Conservation (phyloP, 768 basidiomycete genomes). For the Lentinula sp. region DNA sequence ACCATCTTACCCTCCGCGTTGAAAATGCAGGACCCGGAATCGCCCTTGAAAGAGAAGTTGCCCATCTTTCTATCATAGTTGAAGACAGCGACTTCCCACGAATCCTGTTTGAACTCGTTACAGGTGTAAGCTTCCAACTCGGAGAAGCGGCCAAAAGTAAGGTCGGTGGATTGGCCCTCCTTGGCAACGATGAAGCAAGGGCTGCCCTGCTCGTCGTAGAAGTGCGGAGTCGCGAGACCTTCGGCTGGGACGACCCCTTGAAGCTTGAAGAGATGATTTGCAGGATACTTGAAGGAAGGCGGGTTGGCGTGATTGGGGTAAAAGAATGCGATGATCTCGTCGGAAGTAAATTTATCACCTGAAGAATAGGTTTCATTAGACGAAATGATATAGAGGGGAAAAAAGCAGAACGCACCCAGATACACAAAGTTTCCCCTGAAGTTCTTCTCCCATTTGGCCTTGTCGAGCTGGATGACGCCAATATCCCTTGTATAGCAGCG, state of each 20-base stretch:
- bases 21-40: constrained; percentile 35
- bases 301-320: background rate
- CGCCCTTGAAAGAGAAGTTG: constrained; percentile 28
- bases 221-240: constrained; percentile 16
- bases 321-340: background rate
- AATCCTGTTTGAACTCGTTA: constrained; percentile 14
- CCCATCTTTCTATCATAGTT: constrained; percentile 23
- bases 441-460: background rate
- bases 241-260: background rate
- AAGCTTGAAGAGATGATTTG: background rate
- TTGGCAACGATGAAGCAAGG: constrained; percentile 27
- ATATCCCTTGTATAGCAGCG: constrained; percentile 11
- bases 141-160: constrained; percentile 29
- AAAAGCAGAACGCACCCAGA: background rate
- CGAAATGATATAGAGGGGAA: background rate
- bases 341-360: background rate
- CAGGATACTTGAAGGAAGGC: background rate
- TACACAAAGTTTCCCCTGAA: background rate
- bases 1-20: constrained; percentile 18
- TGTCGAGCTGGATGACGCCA: background rate
- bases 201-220: constrained; percentile 22
- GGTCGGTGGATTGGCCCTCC: constrained; percentile 26
- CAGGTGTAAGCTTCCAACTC: constrained; percentile 25
- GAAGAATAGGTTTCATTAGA: background rate
- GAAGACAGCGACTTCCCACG: constrained; percentile 16